phyloP scores from a whole-genome alignment of 805 yeast species.

The Brettanomyces anomalus region DNA sequence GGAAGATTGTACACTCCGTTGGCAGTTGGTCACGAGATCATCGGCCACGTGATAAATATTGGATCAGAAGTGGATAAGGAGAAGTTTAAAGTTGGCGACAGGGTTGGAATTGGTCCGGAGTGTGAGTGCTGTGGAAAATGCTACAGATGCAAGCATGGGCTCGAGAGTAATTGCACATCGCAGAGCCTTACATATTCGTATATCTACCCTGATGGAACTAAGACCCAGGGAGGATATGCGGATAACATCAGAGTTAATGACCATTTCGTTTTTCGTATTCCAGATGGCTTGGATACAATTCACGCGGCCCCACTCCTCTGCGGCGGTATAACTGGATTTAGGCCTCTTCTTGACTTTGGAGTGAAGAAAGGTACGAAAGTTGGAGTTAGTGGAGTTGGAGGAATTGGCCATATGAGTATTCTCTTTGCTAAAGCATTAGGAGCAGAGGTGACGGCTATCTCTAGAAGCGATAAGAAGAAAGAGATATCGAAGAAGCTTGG shows the following conservation, averaged over 20 bases:
- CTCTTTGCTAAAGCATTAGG: conserved; percentile 51
- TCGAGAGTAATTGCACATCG: conserved; percentile 41
- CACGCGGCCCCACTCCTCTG: conserved; percentile 47
- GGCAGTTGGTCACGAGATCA: conserved; percentile 39
- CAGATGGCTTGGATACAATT: conserved; percentile 33
- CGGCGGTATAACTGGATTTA: conserved; percentile 47
- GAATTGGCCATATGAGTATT: conserved; percentile 39
- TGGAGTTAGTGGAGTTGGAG: conserved; percentile 41
- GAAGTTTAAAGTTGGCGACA: conserved; percentile 34
- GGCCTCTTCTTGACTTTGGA: conserved; percentile 35
- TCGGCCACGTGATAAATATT: conserved; percentile 31
- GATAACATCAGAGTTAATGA: conserved; percentile 37
- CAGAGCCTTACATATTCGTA: conserved; percentile 43
- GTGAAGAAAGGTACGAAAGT: conserved; percentile 41
- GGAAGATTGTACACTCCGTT: conserved; percentile 10
- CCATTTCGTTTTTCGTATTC: conserved; percentile 39
- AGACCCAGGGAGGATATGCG: conserved; percentile 41
- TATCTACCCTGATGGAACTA: conserved; percentile 34
- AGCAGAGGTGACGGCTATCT: conserved; percentile 49
- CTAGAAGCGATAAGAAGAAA: conserved; percentile 40
- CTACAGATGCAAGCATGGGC: conserved; percentile 27
- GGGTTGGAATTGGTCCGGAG: conserved; percentile 46
- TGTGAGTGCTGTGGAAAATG: conserved; percentile 31
- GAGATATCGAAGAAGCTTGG: conserved; percentile 42
- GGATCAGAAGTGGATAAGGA: conserved; percentile 27